phyloP scores from a whole-genome alignment of 371 early-diverging fungal species.

The Mucor plumbeus region DNA sequence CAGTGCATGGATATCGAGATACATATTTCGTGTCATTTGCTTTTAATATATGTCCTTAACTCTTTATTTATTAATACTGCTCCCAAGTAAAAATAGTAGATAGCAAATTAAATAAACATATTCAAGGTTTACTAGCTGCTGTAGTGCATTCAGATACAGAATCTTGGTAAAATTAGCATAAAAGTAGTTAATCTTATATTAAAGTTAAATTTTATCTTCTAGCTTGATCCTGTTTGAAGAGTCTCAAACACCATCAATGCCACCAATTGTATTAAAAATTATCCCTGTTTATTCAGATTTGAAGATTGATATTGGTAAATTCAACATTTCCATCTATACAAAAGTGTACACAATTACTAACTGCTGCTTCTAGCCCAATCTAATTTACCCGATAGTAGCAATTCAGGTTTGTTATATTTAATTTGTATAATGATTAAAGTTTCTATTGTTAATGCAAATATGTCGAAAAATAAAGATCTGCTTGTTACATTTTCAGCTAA shows the following conservation, averaged over 20 bases:
- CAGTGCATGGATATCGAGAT: neutral
- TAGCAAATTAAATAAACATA: neutral
- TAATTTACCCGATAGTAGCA: neutral
- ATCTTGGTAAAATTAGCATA: slow-evolving; percentile 32
- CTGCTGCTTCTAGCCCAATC: slow-evolving; percentile 17
- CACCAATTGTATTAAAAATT: slow-evolving; percentile 28
- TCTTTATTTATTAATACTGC: slow-evolving; percentile 28
- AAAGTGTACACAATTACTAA: neutral
- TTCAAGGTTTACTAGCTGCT: slow-evolving; percentile 22
- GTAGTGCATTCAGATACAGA: slow-evolving; percentile 23
- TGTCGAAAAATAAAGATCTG: slow-evolving; percentile 21
- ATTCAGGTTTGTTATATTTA: slow-evolving; percentile 7
- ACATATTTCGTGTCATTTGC: neutral
- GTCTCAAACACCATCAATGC: slow-evolving; percentile 32
- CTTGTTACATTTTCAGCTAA: slow-evolving; percentile 33
- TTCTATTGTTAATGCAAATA: slow-evolving; percentile 10
- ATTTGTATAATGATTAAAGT: neutral
- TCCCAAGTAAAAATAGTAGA: slow-evolving; percentile 27
- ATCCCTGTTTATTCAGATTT: slow-evolving; percentile 37
- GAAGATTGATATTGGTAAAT: slow-evolving; percentile 30
- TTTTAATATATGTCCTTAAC: slow-evolving; percentile 19
- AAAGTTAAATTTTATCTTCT: neutral
- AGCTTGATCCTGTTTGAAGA: slow-evolving; percentile 37
- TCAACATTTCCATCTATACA: neutral
- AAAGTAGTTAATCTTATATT: neutral